Evolutionary conservation across 176 grass and related monocot species (phyloP).

Genomic region (Bonia amplexicaulis): DNA sequence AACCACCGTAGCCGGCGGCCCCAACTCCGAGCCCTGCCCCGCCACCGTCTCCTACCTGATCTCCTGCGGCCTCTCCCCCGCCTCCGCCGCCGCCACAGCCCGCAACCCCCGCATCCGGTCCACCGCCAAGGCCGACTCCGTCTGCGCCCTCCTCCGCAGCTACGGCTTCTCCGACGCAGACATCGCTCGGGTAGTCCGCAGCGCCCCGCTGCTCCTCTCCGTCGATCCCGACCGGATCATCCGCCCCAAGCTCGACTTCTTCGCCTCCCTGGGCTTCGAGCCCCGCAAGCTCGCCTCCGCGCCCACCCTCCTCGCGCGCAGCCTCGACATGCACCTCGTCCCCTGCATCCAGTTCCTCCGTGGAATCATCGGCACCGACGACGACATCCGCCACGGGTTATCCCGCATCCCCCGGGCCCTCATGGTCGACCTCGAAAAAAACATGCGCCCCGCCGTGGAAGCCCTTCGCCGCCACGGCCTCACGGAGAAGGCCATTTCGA

Average conservation of each 20-base stretch:
- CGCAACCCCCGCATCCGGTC: not conserved
- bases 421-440: not conserved
- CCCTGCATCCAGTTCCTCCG: conserved; percentile 32
- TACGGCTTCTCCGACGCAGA: conserved; percentile 41
- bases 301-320: not conserved
- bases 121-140: conserved; percentile 17
- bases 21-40: not conserved
- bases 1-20: not conserved
- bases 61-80: conserved; percentile 29
- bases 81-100: not conserved
- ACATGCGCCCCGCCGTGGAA: conserved; percentile 31
- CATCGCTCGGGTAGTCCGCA: not conserved
- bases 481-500: not conserved
- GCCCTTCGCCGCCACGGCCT: conserved; percentile 18
- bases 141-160: conserved; percentile 19
- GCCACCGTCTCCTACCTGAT: conserved; percentile 20
- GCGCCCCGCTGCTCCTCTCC: not conserved
- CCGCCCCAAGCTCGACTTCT: conserved; percentile 46
- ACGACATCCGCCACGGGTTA: not conserved
- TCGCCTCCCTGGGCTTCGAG: conserved; percentile 21
- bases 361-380: conserved; percentile 15
- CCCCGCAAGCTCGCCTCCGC: not conserved
- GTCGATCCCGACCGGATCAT: conserved; percentile 11
- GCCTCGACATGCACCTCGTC: conserved; percentile 29
- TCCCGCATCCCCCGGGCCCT: not conserved